These are phyloP conservation scores for Podospora sp. DNA, from an alignment of 495 filamentous ascomycete genomes.

Conservation along the genomic window DNA sequence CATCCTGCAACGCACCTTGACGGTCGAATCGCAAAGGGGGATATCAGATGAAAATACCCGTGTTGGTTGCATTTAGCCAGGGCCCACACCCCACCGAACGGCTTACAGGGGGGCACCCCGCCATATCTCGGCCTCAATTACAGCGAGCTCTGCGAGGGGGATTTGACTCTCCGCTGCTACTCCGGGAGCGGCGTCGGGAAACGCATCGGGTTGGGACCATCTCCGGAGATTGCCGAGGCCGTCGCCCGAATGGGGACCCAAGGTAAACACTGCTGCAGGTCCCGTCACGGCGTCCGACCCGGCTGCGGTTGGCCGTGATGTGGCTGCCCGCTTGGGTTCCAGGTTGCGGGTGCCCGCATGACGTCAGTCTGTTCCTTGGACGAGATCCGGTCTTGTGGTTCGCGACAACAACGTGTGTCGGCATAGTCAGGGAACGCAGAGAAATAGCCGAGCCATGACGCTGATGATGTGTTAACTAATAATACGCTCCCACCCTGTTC, in stretches of 20 bases:
- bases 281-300: neutral
- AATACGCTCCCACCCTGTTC: neutral
- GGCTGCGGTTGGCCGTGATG: neutral
- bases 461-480: neutral
- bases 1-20: too few species aligned
- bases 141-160: slow-evolving; percentile 29
- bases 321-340: slow-evolving; percentile 7
- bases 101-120: slow-evolving; percentile 7
- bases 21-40: neutral
- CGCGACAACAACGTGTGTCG: neutral
- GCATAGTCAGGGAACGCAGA: neutral
- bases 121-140: slow-evolving; percentile 31
- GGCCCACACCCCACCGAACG: neutral
- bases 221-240: slow-evolving; percentile 2
- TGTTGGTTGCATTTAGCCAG: slow-evolving; percentile 7
- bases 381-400: neutral
- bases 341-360: neutral
- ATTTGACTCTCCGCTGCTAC: neutral
- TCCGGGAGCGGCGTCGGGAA: neutral
- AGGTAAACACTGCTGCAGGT: slow-evolving; percentile 1
- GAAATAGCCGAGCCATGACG: neutral
- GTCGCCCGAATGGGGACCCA: neutral
- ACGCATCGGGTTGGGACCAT: neutral
- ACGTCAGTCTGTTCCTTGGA: slow-evolving; percentile 1
- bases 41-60: neutral